Percentiles rank a stretch among this genome's conserved stretches.
phyloP scores from a whole-genome alignment of 148 eudicot genomes.

The Rhododendron ferrugineum region DNA sequence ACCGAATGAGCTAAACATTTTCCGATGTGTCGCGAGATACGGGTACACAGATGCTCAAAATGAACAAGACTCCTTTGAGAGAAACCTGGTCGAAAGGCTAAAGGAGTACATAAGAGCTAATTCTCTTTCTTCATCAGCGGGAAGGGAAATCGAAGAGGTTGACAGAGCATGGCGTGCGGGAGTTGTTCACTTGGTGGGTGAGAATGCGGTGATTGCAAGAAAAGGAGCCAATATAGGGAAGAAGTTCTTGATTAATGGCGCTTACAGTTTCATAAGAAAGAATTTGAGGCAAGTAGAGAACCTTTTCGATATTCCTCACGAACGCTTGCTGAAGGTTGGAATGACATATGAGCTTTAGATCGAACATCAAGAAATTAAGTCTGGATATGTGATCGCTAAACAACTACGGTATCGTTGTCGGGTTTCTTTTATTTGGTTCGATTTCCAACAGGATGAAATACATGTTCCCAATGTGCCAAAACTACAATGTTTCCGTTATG shows the following conservation, averaged over 20 bases:
- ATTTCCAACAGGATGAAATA: neutral
- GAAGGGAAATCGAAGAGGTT: slow-evolving; percentile 20
- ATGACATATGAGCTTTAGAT: slow-evolving; percentile 42
- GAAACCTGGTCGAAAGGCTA: slow-evolving; percentile 21
- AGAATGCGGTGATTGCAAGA: slow-evolving; percentile 29
- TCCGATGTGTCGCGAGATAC: slow-evolving; percentile 46
- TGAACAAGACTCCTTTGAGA: slow-evolving; percentile 35
- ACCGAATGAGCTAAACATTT: slow-evolving; percentile 24
- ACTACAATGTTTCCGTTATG: neutral
- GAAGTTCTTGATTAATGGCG: slow-evolving; percentile 28
- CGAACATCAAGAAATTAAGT: neutral
- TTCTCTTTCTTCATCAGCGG: neutral
- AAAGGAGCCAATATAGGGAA: slow-evolving; percentile 20
- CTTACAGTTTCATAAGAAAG: slow-evolving; percentile 24
- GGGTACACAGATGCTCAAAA: slow-evolving; percentile 34
- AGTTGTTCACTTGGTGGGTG: slow-evolving; percentile 38
- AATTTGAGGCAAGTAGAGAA: slow-evolving; percentile 26
- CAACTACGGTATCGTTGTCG: neutral
- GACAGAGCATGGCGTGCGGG: slow-evolving; percentile 28
- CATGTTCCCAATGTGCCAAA: neutral
- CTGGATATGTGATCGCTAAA: neutral
- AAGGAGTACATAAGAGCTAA: slow-evolving; percentile 21
- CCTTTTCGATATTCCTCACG: slow-evolving; percentile 28
- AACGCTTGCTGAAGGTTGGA: slow-evolving; percentile 33
- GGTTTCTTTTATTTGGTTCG: neutral